Percentiles rank a stretch among this genome's conserved stretches.
phyloP scores from a whole-genome alignment of 768 basidiomycete species.

The Lepiota brunneoincarnata region DNA sequence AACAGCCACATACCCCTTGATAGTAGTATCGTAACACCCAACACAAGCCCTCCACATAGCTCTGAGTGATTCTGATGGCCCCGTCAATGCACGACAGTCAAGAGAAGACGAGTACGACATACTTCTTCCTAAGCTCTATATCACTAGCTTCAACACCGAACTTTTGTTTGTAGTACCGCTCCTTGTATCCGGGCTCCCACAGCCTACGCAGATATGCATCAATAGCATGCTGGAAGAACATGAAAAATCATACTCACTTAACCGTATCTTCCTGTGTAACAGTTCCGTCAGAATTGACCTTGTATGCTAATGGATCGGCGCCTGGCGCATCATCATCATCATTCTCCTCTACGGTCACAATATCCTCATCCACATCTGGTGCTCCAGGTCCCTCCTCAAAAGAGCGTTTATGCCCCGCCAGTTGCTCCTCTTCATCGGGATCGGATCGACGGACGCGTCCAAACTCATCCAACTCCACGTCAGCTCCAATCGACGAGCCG shows the following conservation, averaged over 20 bases:
- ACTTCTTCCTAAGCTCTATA: slow-evolving; percentile 71
- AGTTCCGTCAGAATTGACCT: slow-evolving; percentile 87
- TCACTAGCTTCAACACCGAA: slow-evolving; percentile 79
- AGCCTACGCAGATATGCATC: slow-evolving; percentile 47
- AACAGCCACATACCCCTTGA: slow-evolving; percentile 72
- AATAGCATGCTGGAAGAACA: slow-evolving; percentile 1
- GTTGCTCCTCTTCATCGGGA: slow-evolving; percentile 23
- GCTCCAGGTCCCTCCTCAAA: slow-evolving; percentile 45
- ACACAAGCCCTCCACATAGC: slow-evolving; percentile 90
- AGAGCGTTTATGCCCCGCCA: slow-evolving; percentile 39
- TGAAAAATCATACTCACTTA: slow-evolving; percentile 52
- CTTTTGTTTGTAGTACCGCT: slow-evolving; percentile 93
- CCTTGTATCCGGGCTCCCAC: slow-evolving; percentile 95
- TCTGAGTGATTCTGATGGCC: slow-evolving; percentile 60
- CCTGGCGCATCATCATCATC: slow-evolving; percentile 47
- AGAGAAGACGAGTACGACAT: slow-evolving; percentile 22
- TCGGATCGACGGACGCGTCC: slow-evolving; percentile 20
- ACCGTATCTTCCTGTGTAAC: slow-evolving; percentile 94
- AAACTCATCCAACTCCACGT: slow-evolving; percentile 10
- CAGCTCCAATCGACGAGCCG: background rate
- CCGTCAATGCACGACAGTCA: background rate
- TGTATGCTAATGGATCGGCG: slow-evolving; percentile 47
- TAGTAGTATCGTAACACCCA: slow-evolving; percentile 99
- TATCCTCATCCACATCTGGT: slow-evolving; percentile 41
- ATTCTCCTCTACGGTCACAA: slow-evolving; percentile 47